phyloP scores from a whole-genome alignment of 2,329 filamentous ascomycete species.

The Cladosporium sphaerospermum region DNA sequence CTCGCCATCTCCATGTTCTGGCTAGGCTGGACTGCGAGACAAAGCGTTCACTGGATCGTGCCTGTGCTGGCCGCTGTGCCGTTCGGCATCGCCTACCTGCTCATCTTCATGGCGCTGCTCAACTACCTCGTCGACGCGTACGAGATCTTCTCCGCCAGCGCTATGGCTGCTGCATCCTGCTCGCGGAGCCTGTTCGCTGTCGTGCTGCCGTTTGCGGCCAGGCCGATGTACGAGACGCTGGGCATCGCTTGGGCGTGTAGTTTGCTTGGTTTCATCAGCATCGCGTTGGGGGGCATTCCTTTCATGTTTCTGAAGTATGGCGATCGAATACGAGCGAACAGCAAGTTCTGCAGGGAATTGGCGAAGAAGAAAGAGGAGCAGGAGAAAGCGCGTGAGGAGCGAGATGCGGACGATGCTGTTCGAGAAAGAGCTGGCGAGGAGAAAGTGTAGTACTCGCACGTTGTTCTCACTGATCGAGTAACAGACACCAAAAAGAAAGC shows the following conservation, averaged over 20 bases:
- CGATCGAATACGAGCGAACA: slow-evolving; percentile 48
- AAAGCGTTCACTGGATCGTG: slow-evolving; percentile 38
- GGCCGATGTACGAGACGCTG: slow-evolving; percentile 58
- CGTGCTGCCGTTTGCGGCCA: slow-evolving; percentile 41
- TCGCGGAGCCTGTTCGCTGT: slow-evolving; percentile 73
- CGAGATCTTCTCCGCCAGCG: slow-evolving; percentile 66
- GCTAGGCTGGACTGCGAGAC: slow-evolving; percentile 37
- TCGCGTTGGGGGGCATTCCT: slow-evolving; percentile 49
- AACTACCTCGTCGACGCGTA: slow-evolving; percentile 64
- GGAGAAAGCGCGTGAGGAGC: slow-evolving; percentile 9
- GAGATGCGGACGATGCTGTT: slow-evolving; percentile 11
- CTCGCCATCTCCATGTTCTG: slow-evolving; percentile 33
- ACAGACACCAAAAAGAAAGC: no score
- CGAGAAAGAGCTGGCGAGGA: background rate
- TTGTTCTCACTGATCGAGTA: no score
- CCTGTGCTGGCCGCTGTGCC: slow-evolving; percentile 36
- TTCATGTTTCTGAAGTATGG: slow-evolving; percentile 54
- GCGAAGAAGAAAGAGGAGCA: slow-evolving; percentile 41
- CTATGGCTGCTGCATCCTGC: slow-evolving; percentile 78
- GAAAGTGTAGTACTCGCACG: background rate
- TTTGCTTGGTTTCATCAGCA: slow-evolving; percentile 44
- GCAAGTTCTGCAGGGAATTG: slow-evolving; percentile 57
- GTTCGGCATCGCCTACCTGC: slow-evolving; percentile 42
- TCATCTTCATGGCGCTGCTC: slow-evolving; percentile 47
- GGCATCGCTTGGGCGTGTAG: slow-evolving; percentile 62